A percentile compares a stretch with the other conserved stretches of the same genome.
Conservation (phyloP, 768 basidiomycete genomes). For the Suillus variegatus region DNA sequence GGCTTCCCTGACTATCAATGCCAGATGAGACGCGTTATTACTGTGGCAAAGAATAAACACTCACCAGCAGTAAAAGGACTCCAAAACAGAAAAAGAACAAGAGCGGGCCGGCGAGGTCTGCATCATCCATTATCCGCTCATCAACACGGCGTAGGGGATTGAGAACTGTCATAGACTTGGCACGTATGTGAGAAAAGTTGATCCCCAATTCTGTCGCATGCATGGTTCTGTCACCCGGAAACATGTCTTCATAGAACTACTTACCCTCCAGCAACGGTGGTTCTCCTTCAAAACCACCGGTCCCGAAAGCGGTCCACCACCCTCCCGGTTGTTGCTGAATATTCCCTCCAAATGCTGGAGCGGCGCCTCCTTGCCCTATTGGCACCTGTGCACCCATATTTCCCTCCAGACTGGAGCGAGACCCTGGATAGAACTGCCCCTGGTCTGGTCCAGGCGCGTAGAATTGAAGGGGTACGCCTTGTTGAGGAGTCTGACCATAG, state of each 20-base stretch:
- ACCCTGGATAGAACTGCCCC: constrained; percentile 64
- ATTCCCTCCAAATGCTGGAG: constrained; percentile 63
- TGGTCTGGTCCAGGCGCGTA: constrained; percentile 65
- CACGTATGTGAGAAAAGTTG: constrained; percentile 94
- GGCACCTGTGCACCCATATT: constrained; percentile 58
- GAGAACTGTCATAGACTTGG: constrained; percentile 92
- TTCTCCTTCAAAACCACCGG: constrained; percentile 94
- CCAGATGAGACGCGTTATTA: constrained; percentile 8
- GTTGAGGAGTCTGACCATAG: constrained; percentile 48
- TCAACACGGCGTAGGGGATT: constrained; percentile 87
- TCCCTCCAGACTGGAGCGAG: constrained; percentile 78
- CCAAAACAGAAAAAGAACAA: constrained; percentile 96
- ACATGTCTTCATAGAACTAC: constrained; percentile 19
- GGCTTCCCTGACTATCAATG: constrained; percentile 86
- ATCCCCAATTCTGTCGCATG: constrained; percentile 82
- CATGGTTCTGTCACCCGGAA: constrained; percentile 2
- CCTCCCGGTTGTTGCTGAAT: constrained; percentile 66
- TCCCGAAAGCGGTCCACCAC: constrained; percentile 97
- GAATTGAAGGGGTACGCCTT: constrained; percentile 71
- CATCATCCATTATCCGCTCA: constrained; percentile 97
- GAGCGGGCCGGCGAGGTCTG: constrained; percentile 94
- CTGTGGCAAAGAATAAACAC: constrained; percentile 32
- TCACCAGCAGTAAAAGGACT: constrained; percentile 85
- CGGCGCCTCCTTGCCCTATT: constrained; percentile 46
- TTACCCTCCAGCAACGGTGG: constrained; percentile 92